A percentile compares a stretch with the other conserved stretches of the same genome.
These are phyloP conservation scores for Lepiota venenata DNA, from an alignment of 768 basidiomycete species.

Conservation along the genomic window DNA sequence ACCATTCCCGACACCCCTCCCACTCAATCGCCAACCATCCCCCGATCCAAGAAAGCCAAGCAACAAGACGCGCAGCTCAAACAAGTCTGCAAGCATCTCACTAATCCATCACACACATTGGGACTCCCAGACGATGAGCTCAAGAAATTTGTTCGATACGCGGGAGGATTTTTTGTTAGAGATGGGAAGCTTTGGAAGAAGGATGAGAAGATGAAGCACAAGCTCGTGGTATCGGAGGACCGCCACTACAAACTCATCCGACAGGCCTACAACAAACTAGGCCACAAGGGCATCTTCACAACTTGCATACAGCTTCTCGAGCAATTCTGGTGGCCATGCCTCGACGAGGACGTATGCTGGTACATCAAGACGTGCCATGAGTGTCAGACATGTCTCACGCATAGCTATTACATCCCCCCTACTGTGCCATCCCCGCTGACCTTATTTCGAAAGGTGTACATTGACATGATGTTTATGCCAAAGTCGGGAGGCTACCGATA, in stretches of 20 bases:
- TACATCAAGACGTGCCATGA: too few species aligned
- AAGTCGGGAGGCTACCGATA: slow-evolving; percentile 16
- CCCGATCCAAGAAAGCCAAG: too few species aligned
- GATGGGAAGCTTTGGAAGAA: slow-evolving; percentile 17
- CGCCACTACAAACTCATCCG: slow-evolving; percentile 15
- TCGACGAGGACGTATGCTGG: too few species aligned
- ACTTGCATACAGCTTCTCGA: slow-evolving; percentile 15
- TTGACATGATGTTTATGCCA: slow-evolving; percentile 25
- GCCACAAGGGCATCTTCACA: slow-evolving; percentile 26
- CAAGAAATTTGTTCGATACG: too few species aligned
- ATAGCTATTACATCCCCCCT: too few species aligned
- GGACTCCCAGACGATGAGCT: too few species aligned
- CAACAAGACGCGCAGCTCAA: too few species aligned
- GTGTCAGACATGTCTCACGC: too few species aligned
- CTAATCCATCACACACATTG: too few species aligned
- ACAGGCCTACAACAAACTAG: slow-evolving; percentile 23
- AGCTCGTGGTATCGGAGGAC: slow-evolving; percentile 11
- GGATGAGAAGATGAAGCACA: slow-evolving; percentile 16
- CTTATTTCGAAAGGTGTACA: slow-evolving; percentile 22
- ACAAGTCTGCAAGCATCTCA: too few species aligned
- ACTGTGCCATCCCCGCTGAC: slow-evolving; percentile 18
- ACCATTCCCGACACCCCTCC: too few species aligned
- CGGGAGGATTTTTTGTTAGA: slow-evolving; percentile 17
- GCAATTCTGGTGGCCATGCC: slow-evolving; percentile 25
- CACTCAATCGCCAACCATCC: too few species aligned